Evolutionary conservation across 805 yeast genomes (phyloP), one percentile per base, ranked within the genome.

Genomic region (Sugiyamaella floridensis): DNA sequence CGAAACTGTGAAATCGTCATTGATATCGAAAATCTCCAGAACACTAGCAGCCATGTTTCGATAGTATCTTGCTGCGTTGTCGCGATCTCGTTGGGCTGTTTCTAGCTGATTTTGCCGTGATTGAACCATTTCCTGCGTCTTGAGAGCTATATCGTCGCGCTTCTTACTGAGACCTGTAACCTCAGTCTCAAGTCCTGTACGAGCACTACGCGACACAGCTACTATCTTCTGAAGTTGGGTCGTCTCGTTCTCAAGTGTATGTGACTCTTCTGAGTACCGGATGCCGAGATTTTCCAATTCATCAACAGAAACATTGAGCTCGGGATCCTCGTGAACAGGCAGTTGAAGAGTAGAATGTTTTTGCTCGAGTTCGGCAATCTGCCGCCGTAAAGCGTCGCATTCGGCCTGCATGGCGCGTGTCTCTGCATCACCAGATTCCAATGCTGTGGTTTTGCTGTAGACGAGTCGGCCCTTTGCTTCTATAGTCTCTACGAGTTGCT

Each of bases 361-460:
- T 7, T 28, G 28, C 11, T 40, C 51, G 18, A 53, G 51, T 40
- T 45, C 46, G 3, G 26, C 45, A 32, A 50, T 40, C 29, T 54
- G 50, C 44, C 72, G 52, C 7, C 56, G 59, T 20, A 50, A 14
- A 18, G 26, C 45, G 16, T 67, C 67, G 26, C 76, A 60, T 32
- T 65, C 65, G 7, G 54, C 58, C 20, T 71, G 61, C 54, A 71
- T 60, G 2, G 55, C 57, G 46, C 58, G 61, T 57, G 67, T 67
- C 47, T 63, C 65, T 1, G 51, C 55, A 51, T 70, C 67, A 48
- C 65, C 59, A 18, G 48, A 55, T 53, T 62, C 67, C 45, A 69
- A 60, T 40, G 63, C 58, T 34, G 54, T 43, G 19, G 55, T 54
- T 44, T 69, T 68, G 34, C 58, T 42, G 37, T 51, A 49, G 43